These are phyloP conservation scores for Mayamaea pseudoterrestris DNA, from an alignment of 108 stramenopile species.

Conservation along the genomic window DNA sequence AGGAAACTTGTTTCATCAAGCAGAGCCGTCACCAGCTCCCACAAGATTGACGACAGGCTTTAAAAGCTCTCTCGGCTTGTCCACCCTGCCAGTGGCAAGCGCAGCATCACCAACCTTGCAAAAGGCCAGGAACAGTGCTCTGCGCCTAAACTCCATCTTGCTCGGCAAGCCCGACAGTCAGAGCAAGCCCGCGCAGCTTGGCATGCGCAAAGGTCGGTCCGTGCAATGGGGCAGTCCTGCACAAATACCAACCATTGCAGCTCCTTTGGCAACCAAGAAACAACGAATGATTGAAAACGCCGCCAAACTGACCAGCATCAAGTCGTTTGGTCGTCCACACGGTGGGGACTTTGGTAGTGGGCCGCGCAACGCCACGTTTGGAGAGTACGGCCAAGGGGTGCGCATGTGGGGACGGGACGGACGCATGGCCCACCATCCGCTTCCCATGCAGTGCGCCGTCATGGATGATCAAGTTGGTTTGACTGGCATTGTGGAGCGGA, in stretches of 20 bases:
- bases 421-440: conserved; percentile 28
- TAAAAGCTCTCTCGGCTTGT: conserved; percentile 22
- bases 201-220: conserved; percentile 28
- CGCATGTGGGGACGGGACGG: conserved; percentile 44
- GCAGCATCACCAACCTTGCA: background rate
- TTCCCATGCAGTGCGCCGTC: conserved; percentile 18
- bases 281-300: conserved; percentile 17
- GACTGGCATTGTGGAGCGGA: conserved; percentile 3
- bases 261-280: conserved; percentile 14
- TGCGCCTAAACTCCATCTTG: conserved; percentile 25
- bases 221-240: conserved; percentile 26
- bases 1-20: background rate
- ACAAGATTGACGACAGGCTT: conserved; percentile 6
- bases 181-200: background rate
- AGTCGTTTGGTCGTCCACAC: conserved; percentile 47
- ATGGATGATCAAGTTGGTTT: conserved; percentile 7
- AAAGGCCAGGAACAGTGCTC: conserved; percentile 34
- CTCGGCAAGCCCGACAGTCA: conserved; percentile 10
- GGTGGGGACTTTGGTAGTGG: conserved; percentile 35
- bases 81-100: background rate
- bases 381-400: conserved; percentile 27
- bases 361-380: conserved; percentile 52
- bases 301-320: conserved; percentile 28
- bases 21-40: background rate
- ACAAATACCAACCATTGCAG: conserved; percentile 11